Conservation (phyloP, 371 early-diverging fungal species). For the Mucor ambiguus region DNA sequence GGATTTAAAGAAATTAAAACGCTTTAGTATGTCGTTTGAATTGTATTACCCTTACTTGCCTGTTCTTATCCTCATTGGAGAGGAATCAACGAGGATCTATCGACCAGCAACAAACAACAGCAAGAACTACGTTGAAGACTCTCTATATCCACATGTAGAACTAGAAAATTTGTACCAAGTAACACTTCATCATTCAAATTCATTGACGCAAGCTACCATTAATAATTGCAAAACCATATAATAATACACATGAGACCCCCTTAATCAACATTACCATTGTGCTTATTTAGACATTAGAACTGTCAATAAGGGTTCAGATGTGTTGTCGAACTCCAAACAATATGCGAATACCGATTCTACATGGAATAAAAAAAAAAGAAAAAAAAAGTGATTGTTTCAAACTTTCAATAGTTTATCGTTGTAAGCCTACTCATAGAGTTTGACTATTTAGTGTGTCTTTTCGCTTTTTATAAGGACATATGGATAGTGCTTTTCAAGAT, state of each 20-base stretch:
- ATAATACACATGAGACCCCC: too few species aligned
- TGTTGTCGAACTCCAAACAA: too few species aligned
- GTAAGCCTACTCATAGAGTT: too few species aligned
- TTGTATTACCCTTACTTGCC: neutral
- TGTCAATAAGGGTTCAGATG: too few species aligned
- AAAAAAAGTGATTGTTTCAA: too few species aligned
- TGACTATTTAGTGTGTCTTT: too few species aligned
- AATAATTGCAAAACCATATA: neutral
- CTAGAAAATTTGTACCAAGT: neutral
- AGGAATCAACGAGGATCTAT: neutral
- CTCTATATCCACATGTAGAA: neutral
- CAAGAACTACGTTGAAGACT: neutral
- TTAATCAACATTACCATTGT: neutral
- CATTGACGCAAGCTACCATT: neutral
- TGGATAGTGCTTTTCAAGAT: too few species aligned
- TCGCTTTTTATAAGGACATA: too few species aligned
- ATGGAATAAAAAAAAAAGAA: too few species aligned
- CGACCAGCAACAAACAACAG: neutral
- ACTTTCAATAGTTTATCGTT: too few species aligned
- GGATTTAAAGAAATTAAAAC: neutral
- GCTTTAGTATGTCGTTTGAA: neutral
- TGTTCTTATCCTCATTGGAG: neutral
- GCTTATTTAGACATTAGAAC: too few species aligned
- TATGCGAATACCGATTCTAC: too few species aligned
- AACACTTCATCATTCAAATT: neutral